Evolutionary conservation across 495 filamentous ascomycete species (phyloP).

Genomic region (Cetradonia linearis): DNA sequence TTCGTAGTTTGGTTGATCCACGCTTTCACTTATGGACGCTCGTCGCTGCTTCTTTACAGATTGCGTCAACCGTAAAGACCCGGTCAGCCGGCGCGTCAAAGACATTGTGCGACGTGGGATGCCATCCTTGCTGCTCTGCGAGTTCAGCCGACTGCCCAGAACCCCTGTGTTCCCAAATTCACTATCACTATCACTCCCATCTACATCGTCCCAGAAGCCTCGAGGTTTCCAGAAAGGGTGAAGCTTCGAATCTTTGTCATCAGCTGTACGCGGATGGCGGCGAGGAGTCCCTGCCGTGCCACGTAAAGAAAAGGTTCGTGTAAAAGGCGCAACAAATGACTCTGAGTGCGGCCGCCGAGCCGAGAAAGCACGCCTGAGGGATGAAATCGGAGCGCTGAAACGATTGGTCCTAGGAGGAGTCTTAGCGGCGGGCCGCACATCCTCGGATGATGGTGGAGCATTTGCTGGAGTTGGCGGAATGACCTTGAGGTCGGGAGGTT

Average conservation of each 20-base stretch:
- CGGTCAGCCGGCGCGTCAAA: conserved; percentile 31
- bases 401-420: conserved; percentile 27
- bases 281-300: conserved; percentile 26
- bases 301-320: conserved; percentile 37
- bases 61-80: conserved; percentile 42
- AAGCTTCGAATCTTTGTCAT: conserved; percentile 43
- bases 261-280: conserved; percentile 36
- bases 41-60: conserved; percentile 25
- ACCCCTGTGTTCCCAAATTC: conserved; percentile 28
- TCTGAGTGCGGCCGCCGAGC: conserved; percentile 46
- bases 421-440: conserved; percentile 17
- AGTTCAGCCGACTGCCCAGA: conserved; percentile 29
- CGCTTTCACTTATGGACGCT: background rate
- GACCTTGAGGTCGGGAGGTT: conserved; percentile 60
- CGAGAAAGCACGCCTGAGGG: conserved; percentile 48
- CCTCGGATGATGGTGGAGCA: conserved; percentile 26
- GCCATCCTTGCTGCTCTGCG: conserved; percentile 11
- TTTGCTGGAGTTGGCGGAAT: conserved; percentile 62
- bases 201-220: conserved; percentile 57
- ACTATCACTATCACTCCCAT: conserved; percentile 39
- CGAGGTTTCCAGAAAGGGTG: conserved; percentile 78
- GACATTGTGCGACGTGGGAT: conserved; percentile 14
- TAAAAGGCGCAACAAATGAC: conserved; percentile 33
- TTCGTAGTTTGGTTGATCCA: conserved; percentile 14
- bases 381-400: conserved; percentile 40